phyloP scores from a whole-genome alignment of 306 rosid genomes.

The Purshia tridentata region DNA sequence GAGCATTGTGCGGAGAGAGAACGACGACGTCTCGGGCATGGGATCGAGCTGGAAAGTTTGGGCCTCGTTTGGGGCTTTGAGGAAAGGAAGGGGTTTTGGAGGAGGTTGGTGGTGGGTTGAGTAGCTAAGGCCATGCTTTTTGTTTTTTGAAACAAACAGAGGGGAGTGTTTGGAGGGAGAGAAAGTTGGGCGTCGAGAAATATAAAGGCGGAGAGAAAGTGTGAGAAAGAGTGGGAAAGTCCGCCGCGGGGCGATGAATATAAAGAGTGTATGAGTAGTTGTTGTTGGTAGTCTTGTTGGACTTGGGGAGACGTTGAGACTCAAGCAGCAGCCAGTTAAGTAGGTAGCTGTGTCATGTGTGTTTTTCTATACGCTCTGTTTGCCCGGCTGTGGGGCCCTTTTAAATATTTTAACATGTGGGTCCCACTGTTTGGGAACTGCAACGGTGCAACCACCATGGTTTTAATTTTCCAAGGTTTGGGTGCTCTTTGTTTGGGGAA shows the following conservation, averaged over 20 bases:
- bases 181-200: neutral
- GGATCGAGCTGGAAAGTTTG: constrained; percentile 22
- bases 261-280: neutral
- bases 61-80: constrained; percentile 28
- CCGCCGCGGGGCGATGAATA: constrained; percentile 68
- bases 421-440: neutral
- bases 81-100: constrained; percentile 41
- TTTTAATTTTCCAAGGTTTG: no score
- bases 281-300: constrained; percentile 11
- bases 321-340: neutral
- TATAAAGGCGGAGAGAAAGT: neutral
- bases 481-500: no score
- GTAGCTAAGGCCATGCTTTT: constrained; percentile 60
- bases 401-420: neutral
- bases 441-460: no score
- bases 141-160: neutral
- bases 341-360: neutral
- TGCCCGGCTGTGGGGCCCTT: neutral
- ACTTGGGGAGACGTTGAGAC: neutral
- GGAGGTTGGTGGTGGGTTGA: constrained; percentile 45
- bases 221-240: constrained; percentile 48
- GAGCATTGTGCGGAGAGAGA: constrained; percentile 47
- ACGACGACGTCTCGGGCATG: constrained; percentile 18
- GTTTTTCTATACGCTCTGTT: neutral
- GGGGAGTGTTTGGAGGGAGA: constrained; percentile 18